phyloP scores from a whole-genome alignment of 192 early-diverging fungal genomes.

The Phlyctochytrium arcticum region DNA sequence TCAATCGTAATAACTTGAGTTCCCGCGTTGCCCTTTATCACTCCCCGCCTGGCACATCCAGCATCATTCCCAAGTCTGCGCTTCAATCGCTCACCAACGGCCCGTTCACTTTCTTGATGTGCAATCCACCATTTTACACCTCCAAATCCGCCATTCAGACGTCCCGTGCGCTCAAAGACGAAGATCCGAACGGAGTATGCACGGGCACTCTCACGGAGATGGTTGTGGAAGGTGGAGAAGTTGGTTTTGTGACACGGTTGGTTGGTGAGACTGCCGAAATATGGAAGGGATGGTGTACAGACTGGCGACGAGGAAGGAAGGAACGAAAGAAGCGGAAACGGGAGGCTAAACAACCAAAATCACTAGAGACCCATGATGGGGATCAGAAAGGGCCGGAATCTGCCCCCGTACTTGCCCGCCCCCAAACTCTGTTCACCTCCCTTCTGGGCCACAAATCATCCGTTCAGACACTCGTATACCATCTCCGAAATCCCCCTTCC shows the following conservation, averaged over 20 bases:
- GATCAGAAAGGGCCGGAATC: too few relatives aligned
- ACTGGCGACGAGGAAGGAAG: too few relatives aligned
- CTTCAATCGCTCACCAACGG: neutral
- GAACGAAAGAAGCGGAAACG: too few relatives aligned
- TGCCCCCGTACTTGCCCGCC: too few relatives aligned
- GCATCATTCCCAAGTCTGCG: neutral
- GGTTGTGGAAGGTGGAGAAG: conserved; percentile 78
- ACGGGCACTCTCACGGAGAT: conserved; percentile 65
- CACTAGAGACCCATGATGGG: too few relatives aligned
- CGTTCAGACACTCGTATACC: too few relatives aligned
- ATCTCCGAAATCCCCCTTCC: too few relatives aligned
- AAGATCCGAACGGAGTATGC: conserved; percentile 49
- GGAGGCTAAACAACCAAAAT: too few relatives aligned
- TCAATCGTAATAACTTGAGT: conserved; percentile 57
- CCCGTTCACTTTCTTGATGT: conserved; percentile 71
- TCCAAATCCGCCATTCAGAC: conserved; percentile 52
- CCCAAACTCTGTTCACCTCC: too few relatives aligned
- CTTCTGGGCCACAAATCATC: too few relatives aligned
- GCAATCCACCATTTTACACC: conserved; percentile 88
- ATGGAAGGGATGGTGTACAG: too few relatives aligned
- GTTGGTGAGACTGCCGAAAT: conserved; percentile 4
- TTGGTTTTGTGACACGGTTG: conserved; percentile 62
- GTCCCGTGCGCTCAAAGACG: conserved; percentile 47
- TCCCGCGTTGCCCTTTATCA: conserved; percentile 38
- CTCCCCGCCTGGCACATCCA: neutral